Conservation (phyloP, 140 eudicot species). For the Bidens hawaiensis region DNA sequence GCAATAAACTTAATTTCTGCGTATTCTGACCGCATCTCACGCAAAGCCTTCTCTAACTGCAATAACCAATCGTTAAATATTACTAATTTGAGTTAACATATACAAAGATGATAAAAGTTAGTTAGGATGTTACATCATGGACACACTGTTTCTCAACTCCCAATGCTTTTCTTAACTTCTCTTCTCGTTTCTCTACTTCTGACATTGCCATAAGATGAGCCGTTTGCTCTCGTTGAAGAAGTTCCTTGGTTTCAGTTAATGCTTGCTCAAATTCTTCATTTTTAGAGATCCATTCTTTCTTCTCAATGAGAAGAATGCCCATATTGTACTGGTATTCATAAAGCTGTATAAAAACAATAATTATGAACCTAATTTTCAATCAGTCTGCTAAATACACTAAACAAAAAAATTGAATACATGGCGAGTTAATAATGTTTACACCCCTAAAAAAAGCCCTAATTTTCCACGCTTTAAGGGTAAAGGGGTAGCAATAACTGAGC, state of each 20-base stretch:
- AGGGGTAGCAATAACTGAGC: too few relatives aligned
- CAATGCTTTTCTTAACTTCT: constrained; percentile 76
- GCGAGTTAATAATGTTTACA: neutral
- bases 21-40: constrained; percentile 76
- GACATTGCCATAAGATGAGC: constrained; percentile 67
- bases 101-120: neutral
- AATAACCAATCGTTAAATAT: constrained; percentile 14
- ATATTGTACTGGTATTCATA: constrained; percentile 91
- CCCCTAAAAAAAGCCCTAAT: too few relatives aligned
- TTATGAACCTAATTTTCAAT: constrained; percentile 1
- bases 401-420: neutral
- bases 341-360: constrained; percentile 60
- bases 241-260: constrained; percentile 51
- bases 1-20: constrained; percentile 90
- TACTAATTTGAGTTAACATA: constrained; percentile 6
- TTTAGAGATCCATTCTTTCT: constrained; percentile 66
- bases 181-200: constrained; percentile 91
- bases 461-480: too few relatives aligned
- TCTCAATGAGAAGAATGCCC: constrained; percentile 95
- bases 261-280: constrained; percentile 54
- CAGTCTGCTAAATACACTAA: constrained; percentile 9
- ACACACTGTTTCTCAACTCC: constrained; percentile 91
- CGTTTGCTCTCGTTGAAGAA: constrained; percentile 65
- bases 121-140: constrained; percentile 48
- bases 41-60: constrained; percentile 89